Base-by-base conservation (phyloP, 352 stramenopile genomes). In the Pythium folliculosum region DNA sequence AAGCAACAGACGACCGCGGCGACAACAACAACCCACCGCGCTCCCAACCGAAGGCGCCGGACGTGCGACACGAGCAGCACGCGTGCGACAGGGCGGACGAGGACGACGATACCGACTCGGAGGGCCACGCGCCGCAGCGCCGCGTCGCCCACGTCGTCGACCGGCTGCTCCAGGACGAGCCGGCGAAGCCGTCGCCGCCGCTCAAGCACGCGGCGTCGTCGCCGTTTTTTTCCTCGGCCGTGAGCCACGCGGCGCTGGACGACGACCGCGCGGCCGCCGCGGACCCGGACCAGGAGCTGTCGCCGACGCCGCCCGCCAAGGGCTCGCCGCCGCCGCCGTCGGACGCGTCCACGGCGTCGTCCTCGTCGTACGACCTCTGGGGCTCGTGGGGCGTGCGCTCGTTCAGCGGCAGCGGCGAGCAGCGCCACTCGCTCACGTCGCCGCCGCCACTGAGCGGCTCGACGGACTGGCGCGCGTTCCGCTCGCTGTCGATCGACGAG, bases 401-500 rank as follows among this genome's bases (percentile, higher is more conserved):
- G 12, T 78, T 77, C 49, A 44, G 40, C 3, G 76, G 48, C 27
- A 61, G 27, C 27, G 27, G 27, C 27, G 27, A 32, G 27, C 27
- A 72, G 7, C 69, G 75, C 17, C 59, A 62, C 10, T 60, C 63
- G 21, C n/a, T 60, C 10, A 21, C 50, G 56, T 60, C 56, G 21
- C 51, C 64, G 5, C 64, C 63, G n/a, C 40, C 64, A 10, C 49
- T 70, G 17, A 54, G 35, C 22, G 49, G 53, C 12, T 44, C 53
- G 22, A 38, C 22, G 16, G 45, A 81, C 56, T 84, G 75, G 75
- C 72, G 73, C 27, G 60, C 60, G 51, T 67, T 79, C 37, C 72
- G 67, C 1, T 82, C 77, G 47, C 49, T 82, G 21, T 79, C 73
- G 12, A 77, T 82, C 35, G 78, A 88, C 60, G 49, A 60, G 49